Percentiles rank a stretch among this genome's conserved stretches.
Evolutionary conservation across 768 basidiomycete genomes (phyloP).

Genomic region (Mycena venus): DNA sequence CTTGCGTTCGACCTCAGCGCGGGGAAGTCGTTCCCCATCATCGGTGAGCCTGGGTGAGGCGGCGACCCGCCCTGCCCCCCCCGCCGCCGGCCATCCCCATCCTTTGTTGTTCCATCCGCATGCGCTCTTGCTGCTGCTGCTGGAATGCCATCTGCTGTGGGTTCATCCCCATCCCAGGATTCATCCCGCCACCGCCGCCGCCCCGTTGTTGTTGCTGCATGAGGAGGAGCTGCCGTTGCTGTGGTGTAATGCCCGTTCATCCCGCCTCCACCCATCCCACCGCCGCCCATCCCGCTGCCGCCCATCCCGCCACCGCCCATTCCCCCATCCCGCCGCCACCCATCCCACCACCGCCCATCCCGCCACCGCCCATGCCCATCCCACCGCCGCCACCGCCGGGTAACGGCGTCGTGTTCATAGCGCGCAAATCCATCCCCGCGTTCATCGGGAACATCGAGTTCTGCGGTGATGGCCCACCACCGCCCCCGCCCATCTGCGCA

Average conservation of each 20-base stretch:
- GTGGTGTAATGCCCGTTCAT: constrained; percentile 44
- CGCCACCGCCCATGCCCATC: too few species aligned
- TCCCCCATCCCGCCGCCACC: constrained; percentile 45
- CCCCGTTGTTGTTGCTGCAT: constrained; percentile 47
- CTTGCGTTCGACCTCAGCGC: constrained; percentile 69
- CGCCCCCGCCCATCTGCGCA: constrained; percentile 39
- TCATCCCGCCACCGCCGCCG: constrained; percentile 38
- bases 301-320: too few species aligned
- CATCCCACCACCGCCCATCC: constrained; percentile 3
- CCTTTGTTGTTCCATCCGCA: constrained; percentile 34
- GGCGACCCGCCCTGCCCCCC: constrained; percentile 54
- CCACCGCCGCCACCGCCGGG: constrained; percentile 45
- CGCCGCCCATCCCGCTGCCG: constrained; percentile 27
- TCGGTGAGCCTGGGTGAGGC: constrained; percentile 60
- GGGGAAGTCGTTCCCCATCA: constrained; percentile 59
- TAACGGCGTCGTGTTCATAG: constrained; percentile 35
- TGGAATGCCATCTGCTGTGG: constrained; percentile 39
- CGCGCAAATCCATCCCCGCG: constrained; percentile 35
- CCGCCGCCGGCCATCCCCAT: constrained; percentile 40
- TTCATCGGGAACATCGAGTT: constrained; percentile 36
- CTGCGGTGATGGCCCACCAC: constrained; percentile 35
- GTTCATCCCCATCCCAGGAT: constrained; percentile 38
- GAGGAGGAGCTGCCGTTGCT: constrained; percentile 37
- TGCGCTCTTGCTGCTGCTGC: constrained; percentile 28
- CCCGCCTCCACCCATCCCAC: constrained; percentile 45